Conservation (phyloP, 306 rosid genomes). For the Quercus mongolica region DNA sequence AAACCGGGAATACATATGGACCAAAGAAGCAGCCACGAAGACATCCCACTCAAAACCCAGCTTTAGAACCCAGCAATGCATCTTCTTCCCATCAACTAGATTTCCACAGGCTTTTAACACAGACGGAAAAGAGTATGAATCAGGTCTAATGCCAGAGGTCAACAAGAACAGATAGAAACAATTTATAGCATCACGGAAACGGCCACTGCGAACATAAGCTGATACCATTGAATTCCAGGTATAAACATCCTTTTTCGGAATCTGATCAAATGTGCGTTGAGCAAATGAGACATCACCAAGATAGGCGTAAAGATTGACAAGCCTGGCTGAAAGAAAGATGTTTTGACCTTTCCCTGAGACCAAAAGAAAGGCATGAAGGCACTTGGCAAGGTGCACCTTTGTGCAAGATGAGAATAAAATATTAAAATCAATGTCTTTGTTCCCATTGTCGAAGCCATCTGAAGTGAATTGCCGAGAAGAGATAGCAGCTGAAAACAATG, state of each 20-base stretch:
- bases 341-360: slow-evolving; percentile 36
- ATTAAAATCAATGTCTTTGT: slow-evolving; percentile 21
- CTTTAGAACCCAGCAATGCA: slow-evolving; percentile 45
- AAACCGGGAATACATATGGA: slow-evolving; percentile 48
- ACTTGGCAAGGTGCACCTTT: slow-evolving; percentile 30
- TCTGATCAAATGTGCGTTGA: slow-evolving; percentile 31
- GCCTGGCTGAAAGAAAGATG: slow-evolving; percentile 36
- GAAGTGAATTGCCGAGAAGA: slow-evolving; percentile 5
- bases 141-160: slow-evolving; percentile 36
- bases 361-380: slow-evolving; percentile 45
- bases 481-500: slow-evolving; percentile 14
- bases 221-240: slow-evolving; percentile 58
- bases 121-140: slow-evolving; percentile 49
- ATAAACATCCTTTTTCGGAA: slow-evolving; percentile 40
- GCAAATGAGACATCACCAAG: slow-evolving; percentile 36
- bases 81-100: slow-evolving; percentile 37
- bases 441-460: slow-evolving; percentile 25
- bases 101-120: slow-evolving; percentile 44
- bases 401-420: slow-evolving; percentile 35
- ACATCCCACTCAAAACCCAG: slow-evolving; percentile 49
- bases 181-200: slow-evolving; percentile 32
- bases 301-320: slow-evolving; percentile 39
- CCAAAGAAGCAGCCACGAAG: slow-evolving; percentile 45
- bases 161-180: slow-evolving; percentile 31
- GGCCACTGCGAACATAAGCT: slow-evolving; percentile 38